phyloP scores from a whole-genome alignment of 1,284 basidiomycete genomes.

The Neonothopanus nambi region DNA sequence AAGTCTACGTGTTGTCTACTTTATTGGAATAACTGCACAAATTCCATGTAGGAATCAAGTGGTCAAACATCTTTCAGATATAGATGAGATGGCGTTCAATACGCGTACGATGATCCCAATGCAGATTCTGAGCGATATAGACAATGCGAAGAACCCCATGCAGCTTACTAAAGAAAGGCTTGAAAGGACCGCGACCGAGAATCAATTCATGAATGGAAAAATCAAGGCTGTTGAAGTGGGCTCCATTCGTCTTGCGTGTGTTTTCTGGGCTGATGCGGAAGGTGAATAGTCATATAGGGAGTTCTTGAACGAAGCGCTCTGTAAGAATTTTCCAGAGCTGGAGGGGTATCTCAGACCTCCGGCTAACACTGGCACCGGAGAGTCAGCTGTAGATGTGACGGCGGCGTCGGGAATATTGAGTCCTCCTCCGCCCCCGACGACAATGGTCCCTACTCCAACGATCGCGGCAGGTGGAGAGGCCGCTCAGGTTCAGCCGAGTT shows the following conservation, averaged over 20 bases:
- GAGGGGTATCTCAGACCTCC: constrained; percentile 21
- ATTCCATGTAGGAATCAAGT: constrained; percentile 60
- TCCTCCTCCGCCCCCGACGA: no score
- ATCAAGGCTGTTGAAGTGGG: constrained; percentile 72
- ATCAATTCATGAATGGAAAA: constrained; percentile 89
- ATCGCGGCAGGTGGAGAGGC: no score
- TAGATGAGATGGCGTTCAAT: constrained; percentile 65
- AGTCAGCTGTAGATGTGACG: no score
- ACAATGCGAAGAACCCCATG: constrained; percentile 78
- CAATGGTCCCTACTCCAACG: no score
- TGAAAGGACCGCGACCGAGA: constrained; percentile 80
- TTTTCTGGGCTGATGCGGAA: no score
- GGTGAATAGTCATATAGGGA: constrained; percentile 56
- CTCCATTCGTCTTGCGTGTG: background rate
- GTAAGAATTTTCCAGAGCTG: constrained; percentile 62
- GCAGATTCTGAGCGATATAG: constrained; percentile 73
- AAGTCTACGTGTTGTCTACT: constrained; percentile 25
- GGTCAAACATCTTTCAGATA: constrained; percentile 56
- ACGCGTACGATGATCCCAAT: constrained; percentile 66
- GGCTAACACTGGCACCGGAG: no score
- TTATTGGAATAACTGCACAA: background rate
- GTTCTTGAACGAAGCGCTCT: constrained; percentile 56
- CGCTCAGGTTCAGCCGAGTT: no score
- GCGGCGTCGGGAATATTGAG: no score
- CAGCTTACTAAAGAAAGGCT: constrained; percentile 73